Evolutionary conservation across 2,329 filamentous ascomycete genomes (phyloP), one percentile per base, ranked within the genome.

Genomic region (Penicillium verrucosum): DNA sequence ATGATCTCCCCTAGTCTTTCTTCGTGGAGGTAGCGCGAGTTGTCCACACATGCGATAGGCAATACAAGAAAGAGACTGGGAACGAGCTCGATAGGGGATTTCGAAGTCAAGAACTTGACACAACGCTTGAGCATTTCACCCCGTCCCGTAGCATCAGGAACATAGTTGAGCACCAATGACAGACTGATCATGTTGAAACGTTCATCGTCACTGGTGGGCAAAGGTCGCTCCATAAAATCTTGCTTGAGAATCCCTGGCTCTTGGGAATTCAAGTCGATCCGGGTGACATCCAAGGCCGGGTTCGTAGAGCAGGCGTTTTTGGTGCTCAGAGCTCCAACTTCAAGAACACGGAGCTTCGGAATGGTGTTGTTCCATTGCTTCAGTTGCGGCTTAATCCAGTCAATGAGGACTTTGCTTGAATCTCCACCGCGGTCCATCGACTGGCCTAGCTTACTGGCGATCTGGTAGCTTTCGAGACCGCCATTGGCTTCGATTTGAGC

Each of bases 151-250:
- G 91, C 82, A 64, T 92, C 87, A 0, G 93, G 90, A 3, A 97
- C 92, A 69, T 92, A 99, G 73, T 99, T 99, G 60, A 99, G 80
- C 5, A 99, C 94, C 51, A 99, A 78, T 9, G 92, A 96, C 25
- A 99, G 80, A 48, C 92, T 96, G 67, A 99, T 88, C 50, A 97
- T 84, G 70, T 99, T 90, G 70, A 97, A 97, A 23, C 79, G 79
- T 40, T 92, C 86, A 6, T 82, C 78, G 23, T 81, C 70, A 8
- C 63, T 72, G 5, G 50, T 32, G 0, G 93, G 93, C 3, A 93
- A 73, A 0, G 92, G 89, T 27, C 92, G 82, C 64, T 90, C 78
- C 92, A 99, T 96, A 69, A 99, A 97, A 73, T 99, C 91, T 70
- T 97, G 91, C 73, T 95, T 86, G 56, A 86, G 71, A 63, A 99